phyloP scores from a whole-genome alignment of 179 eudicot species.

The Beta corolliflora region DNA sequence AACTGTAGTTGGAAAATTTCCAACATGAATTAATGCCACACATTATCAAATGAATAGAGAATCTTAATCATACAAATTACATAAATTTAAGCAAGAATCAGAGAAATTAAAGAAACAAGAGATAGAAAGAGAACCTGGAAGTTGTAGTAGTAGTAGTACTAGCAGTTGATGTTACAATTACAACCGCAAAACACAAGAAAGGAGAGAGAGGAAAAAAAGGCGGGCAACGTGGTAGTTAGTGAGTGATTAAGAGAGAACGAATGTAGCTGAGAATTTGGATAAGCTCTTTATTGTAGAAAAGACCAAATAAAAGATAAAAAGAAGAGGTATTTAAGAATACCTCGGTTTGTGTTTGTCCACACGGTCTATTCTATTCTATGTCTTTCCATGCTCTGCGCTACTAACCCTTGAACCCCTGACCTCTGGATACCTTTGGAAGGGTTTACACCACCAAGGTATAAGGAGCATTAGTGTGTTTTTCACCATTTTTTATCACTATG shows the following conservation, averaged over 20 bases:
- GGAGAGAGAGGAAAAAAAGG: conserved; percentile 13
- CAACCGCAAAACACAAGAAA: background rate
- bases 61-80: background rate
- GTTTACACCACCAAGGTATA: background rate
- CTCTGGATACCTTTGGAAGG: background rate
- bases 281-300: conserved; percentile 9
- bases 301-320: background rate
- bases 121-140: conserved; percentile 20
- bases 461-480: background rate
- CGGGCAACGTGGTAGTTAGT: conserved; percentile 34
- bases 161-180: conserved; percentile 1
- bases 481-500: no score
- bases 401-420: background rate
- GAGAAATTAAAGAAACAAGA: background rate
- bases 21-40: no score
- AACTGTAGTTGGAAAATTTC: no score
- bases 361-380: no score
- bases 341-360: background rate
- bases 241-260: conserved; percentile 1
- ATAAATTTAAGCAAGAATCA: background rate
- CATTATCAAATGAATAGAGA: no score
- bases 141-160: background rate
- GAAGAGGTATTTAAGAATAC: background rate
- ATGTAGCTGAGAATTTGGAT: conserved; percentile 21
- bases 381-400: background rate